Conservation (phyloP, 805 yeast genomes). For the Pichia phayaonensis region DNA sequence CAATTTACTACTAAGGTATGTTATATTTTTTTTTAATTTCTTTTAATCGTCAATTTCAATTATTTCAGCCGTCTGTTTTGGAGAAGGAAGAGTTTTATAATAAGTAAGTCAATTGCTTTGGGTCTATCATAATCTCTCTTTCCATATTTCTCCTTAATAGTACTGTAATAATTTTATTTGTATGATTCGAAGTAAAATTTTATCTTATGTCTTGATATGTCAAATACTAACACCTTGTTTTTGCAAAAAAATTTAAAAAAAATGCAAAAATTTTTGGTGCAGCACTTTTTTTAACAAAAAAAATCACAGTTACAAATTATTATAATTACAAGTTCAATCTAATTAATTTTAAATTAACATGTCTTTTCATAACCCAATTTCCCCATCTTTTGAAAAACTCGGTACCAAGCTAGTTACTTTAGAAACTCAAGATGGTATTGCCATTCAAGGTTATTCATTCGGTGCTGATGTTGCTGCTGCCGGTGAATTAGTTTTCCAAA, state of each 20-base stretch:
- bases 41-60: background rate
- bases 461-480: conserved; percentile 87
- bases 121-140: background rate
- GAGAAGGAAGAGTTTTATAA: conserved; percentile 1
- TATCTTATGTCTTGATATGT: background rate
- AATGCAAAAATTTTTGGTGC: background rate
- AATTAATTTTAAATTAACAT: background rate
- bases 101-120: background rate
- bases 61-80: conserved; percentile 3
- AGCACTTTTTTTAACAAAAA: background rate
- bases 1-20: conserved; percentile 3
- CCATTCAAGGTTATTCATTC: conserved; percentile 91
- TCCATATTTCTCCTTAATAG: background rate
- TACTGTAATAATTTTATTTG: background rate
- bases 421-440: conserved; percentile 80
- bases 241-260: background rate
- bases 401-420: conserved; percentile 80
- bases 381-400: conserved; percentile 81
- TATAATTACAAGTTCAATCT: background rate
- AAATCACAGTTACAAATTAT: background rate
- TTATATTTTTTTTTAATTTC: background rate
- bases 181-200: background rate
- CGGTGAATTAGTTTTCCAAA: conserved; percentile 98
- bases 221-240: background rate
- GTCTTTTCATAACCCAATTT: conserved; percentile 66